Conservation (phyloP, 768 basidiomycete species). For the Jaapia argillacea region DNA sequence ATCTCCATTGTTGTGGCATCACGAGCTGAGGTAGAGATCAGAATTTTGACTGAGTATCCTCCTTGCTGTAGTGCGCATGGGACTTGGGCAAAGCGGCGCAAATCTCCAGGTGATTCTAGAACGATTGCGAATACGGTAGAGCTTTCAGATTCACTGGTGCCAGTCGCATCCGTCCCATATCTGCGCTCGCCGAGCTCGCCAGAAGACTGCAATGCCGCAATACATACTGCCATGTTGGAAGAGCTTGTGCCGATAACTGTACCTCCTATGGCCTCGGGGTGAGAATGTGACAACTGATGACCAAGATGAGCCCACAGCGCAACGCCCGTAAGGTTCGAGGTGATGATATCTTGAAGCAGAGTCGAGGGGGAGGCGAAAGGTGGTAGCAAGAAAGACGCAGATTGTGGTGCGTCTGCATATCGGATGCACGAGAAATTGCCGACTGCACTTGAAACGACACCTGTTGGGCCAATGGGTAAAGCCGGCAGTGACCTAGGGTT, state of each 20-base stretch:
- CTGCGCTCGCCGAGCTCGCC: conserved; percentile 3
- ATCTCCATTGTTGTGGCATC: no score
- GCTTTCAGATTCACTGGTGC: neutral
- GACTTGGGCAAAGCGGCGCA: neutral
- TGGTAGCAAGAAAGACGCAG: conserved; percentile 45
- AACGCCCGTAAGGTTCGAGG: conserved; percentile 15
- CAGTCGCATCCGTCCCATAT: no score
- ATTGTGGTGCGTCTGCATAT: no score
- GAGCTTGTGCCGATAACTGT: conserved; percentile 19
- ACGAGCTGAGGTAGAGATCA: no score
- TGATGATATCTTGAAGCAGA: no score
- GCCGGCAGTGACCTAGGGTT: conserved; percentile 22
- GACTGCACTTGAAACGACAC: no score
- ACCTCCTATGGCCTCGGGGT: conserved; percentile 26
- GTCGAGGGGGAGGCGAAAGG: conserved; percentile 42
- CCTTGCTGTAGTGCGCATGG: neutral
- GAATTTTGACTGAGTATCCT: no score
- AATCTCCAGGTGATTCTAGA: neutral
- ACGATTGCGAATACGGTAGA: neutral
- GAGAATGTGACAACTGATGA: conserved; percentile 14
- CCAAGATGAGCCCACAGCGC: conserved; percentile 21
- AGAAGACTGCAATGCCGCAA: conserved; percentile 6
- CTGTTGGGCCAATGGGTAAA: conserved; percentile 34
- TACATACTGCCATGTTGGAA: conserved; percentile 1
- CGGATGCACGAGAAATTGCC: no score